Evolutionary conservation across 352 stramenopile species (phyloP).

Genomic region (Phytophthora agathidicida): DNA sequence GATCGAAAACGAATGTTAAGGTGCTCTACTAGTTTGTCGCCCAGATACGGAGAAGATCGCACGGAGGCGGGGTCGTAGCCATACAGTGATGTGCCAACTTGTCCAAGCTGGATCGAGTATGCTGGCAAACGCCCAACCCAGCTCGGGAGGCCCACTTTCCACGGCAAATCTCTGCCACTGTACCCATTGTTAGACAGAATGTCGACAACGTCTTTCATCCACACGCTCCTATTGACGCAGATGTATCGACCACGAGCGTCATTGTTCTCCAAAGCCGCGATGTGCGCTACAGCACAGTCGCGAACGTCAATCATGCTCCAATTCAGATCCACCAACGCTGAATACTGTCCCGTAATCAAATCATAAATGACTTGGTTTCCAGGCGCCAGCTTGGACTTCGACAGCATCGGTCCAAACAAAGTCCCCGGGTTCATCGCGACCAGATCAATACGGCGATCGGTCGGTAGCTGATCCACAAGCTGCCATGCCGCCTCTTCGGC

Average conservation of each 20-base stretch:
- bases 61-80: slow-evolving; percentile 57
- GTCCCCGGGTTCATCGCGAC: slow-evolving; percentile 90
- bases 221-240: slow-evolving; percentile 84
- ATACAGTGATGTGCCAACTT: slow-evolving; percentile 84
- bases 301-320: slow-evolving; percentile 89
- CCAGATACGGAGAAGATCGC: slow-evolving; percentile 77
- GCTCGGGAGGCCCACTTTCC: slow-evolving; percentile 77
- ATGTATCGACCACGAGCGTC: slow-evolving; percentile 87
- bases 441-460: slow-evolving; percentile 82
- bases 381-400: slow-evolving; percentile 81
- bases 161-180: slow-evolving; percentile 87
- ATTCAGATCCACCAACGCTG: slow-evolving; percentile 87
- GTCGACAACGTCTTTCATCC: slow-evolving; percentile 91
- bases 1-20: slow-evolving; percentile 82
- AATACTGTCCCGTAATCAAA: slow-evolving; percentile 87
- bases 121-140: slow-evolving; percentile 87
- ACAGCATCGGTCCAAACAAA: slow-evolving; percentile 82
- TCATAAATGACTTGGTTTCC: slow-evolving; percentile 91
- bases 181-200: slow-evolving; percentile 85
- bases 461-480: slow-evolving; percentile 85
- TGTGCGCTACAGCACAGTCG: slow-evolving; percentile 82
- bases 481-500: slow-evolving; percentile 89
- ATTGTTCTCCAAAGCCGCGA: slow-evolving; percentile 83
- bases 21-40: slow-evolving; percentile 81
- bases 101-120: slow-evolving; percentile 85